Percentiles rank a stretch among this genome's conserved stretches.
Conservation (phyloP, 305 asterid genomes). For the Plantago lanceolata region DNA sequence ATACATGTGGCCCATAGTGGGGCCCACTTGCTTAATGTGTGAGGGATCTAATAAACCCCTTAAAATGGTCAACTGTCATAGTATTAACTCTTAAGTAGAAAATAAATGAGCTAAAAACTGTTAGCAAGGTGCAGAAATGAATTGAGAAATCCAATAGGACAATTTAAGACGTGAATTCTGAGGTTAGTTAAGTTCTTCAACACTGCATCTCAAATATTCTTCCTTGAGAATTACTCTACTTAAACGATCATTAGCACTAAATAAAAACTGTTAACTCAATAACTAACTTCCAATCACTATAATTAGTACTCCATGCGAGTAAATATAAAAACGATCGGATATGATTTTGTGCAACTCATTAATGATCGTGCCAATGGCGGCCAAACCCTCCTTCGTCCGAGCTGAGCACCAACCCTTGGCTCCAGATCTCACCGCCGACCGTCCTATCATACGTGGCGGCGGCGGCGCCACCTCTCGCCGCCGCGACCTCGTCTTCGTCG, state of each 20-base stretch:
- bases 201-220: neutral
- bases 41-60: no score
- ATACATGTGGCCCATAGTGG: no score
- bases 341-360: constrained; percentile 33
- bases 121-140: neutral
- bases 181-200: neutral
- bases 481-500: constrained; percentile 78
- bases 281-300: neutral
- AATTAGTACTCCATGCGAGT: neutral
- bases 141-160: neutral
- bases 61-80: no score
- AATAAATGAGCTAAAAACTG: no score
- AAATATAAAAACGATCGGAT: constrained; percentile 13
- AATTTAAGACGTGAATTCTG: neutral
- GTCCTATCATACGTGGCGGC: constrained; percentile 28
- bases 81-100: no score
- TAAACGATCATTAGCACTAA: neutral
- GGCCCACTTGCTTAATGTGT: no score
- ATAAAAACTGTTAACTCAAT: neutral
- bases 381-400: constrained; percentile 49
- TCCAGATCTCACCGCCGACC: constrained; percentile 57
- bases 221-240: neutral
- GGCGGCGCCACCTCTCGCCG: constrained; percentile 48
- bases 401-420: constrained; percentile 47
- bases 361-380: constrained; percentile 54